Base-by-base conservation (phyloP, 805 yeast genomes). In the Barnettozyma sp. region DNA sequence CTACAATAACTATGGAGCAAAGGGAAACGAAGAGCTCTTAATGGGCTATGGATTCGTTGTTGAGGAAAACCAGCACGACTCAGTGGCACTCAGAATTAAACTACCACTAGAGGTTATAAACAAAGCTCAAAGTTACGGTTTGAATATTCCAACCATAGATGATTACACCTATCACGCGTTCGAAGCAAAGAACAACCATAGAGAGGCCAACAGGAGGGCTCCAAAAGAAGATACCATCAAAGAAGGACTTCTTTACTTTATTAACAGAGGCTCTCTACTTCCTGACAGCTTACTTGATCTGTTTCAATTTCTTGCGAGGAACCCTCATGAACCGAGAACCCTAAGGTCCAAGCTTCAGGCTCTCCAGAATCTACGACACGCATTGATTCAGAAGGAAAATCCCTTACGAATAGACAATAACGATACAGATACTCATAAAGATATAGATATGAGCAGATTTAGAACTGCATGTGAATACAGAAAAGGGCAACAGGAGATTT, bases 1-100 rank as follows among this genome's bases (percentile, higher is more conserved):
- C 1, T 80, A 60, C 53, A 87, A 88, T 52, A 87, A 87, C 58
- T 87, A 87, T 54, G 97, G 96, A 2, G 79, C 82, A 20, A 88
- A 88, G 53, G 88, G 95, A 2, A 87, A 87, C 50, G 95, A 86
- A 46, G 96, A 87, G 54, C 58, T 87, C 13, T 59, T 87, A 5
- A 60, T 81, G 54, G 94, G 90, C 0, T 88, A 87, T 54, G 94
- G 84, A 6, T 88, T 80, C 56, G 70, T 71, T 35, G 46, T 43
- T 33, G 48, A 38, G 34, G 59, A 70, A 35, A 83, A 83, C 47
- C 60, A 63, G 4, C 78, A 76, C 32, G 88, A 82, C 45, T 61
- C 74, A 2, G 70, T 79, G 3, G 79, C 82, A 4, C 65, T 87
- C 36, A 70, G 76, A 31, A 63, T 85, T 29, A 76, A 73, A 45